Percentiles rank a stretch among this genome's conserved stretches.
Evolutionary conservation across 352 stramenopile species (phyloP).

Genomic region (Pythium sp.): DNA sequence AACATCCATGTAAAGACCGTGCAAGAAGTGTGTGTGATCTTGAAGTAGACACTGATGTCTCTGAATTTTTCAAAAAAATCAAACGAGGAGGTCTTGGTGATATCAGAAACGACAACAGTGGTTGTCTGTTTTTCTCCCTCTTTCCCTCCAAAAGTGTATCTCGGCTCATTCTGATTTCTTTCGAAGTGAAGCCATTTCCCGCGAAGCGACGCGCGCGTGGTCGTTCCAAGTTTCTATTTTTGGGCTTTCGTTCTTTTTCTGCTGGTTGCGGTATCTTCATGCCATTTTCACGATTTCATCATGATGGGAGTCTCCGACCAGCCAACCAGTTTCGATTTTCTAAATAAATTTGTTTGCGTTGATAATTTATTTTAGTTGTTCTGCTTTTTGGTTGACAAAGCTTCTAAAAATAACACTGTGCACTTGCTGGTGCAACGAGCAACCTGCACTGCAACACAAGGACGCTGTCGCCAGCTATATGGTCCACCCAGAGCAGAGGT

Average conservation of each 20-base stretch:
- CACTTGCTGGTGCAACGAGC: not conserved
- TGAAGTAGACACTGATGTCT: not conserved
- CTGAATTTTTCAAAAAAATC: not conserved
- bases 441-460: not conserved
- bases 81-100: not conserved
- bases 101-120: not conserved
- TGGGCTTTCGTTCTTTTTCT: not conserved
- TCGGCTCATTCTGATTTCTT: constrained; percentile 2
- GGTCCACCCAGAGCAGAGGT: not conserved
- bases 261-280: not conserved
- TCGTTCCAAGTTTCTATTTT: not conserved
- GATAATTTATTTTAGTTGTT: not conserved
- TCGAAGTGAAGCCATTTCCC: constrained; percentile 1
- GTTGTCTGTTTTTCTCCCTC: not conserved
- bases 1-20: not conserved
- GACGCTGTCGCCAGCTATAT: not conserved
- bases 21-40: not conserved
- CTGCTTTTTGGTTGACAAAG: not conserved
- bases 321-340: not conserved
- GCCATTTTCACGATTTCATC: not conserved
- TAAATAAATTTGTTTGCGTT: not conserved
- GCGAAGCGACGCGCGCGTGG: not conserved
- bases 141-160: not conserved
- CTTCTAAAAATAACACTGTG: not conserved
- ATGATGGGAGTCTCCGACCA: not conserved